Base-by-base conservation (phyloP, 257 asterid species). In the Jaltomata sinuosa region DNA sequence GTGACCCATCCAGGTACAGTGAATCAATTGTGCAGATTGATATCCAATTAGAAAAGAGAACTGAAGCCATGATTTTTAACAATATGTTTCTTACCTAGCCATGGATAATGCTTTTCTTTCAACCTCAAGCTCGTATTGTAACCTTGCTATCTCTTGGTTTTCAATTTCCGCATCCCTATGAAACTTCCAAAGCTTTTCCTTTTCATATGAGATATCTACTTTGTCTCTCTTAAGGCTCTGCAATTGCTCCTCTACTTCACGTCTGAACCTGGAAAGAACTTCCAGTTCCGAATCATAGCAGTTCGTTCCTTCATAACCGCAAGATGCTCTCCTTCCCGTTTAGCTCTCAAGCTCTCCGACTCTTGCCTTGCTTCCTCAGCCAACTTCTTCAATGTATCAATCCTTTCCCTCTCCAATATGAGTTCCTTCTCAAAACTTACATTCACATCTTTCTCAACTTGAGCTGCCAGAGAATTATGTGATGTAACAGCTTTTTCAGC, bases 401-500 rank as follows among this genome's bases (percentile, higher is more conserved):
- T 29, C 67, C 67, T 22, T 59, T 22, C 4, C 67, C 22, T 59
- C 11, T 59, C 8, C 67, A 11, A 22, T 59, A 22, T 59, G 32
- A 22, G 1, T 59, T 59, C 67, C 67, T 59, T 59, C 67, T 22
- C 67, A 22, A 59, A 59, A 59, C 67, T 93, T 57, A 93, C 88
- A 88, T 92, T 93, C 74, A 95, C 91, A 87, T 97, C 99, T 89
- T 91, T 90, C 92, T 97, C 98, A 64, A 94, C 97, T 87, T 95
- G 90, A 88, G 97, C 98, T 36, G 93, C 97, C 57, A 97, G 90
- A 86, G 96, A 96, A 87, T 87, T 94, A 84, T 97, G 98, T 16
- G 92, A 97, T 87, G 98, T 85, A 74, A 95, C 99, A 65, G 96
- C 99, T 25, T 94, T 95, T 88, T 95, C 99, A 78, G 98, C 98